Evolutionary conservation across 208 protist genomes (phyloP).

Genomic region (Trypanosoma melophagium): DNA sequence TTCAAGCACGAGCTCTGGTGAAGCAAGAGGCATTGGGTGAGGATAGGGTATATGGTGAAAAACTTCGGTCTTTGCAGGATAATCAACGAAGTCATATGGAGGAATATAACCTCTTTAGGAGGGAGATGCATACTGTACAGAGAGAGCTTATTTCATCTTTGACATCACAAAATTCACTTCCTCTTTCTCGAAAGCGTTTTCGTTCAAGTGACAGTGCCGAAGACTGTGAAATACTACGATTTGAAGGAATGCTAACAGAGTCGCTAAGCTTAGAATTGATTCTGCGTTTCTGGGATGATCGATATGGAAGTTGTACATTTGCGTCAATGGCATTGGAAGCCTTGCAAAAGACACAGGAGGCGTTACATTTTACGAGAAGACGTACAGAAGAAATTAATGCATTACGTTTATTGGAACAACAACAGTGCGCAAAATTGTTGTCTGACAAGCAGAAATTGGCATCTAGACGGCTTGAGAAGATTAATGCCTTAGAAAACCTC

Average conservation of each 20-base stretch:
- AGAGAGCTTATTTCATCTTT: background rate
- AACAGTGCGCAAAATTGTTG: conserved; percentile 29
- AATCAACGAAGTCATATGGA: conserved; percentile 5
- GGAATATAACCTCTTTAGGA: conserved; percentile 10
- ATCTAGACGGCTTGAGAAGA: conserved; percentile 29
- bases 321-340: background rate
- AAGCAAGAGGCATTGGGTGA: conserved; percentile 8
- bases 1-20: conserved; percentile 19
- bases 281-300: background rate
- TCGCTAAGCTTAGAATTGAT: conserved; percentile 23
- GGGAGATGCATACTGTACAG: conserved; percentile 9
- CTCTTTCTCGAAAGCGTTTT: background rate
- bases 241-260: conserved; percentile 44
- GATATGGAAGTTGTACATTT: background rate
- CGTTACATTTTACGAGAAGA: conserved; percentile 14
- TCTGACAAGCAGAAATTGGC: conserved; percentile 26
- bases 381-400: conserved; percentile 34
- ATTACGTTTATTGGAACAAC: conserved; percentile 39
- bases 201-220: conserved; percentile 10
- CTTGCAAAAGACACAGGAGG: conserved; percentile 28
- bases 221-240: conserved; percentile 31
- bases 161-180: background rate
- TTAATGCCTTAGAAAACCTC: conserved; percentile 38
- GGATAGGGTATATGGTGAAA: background rate
- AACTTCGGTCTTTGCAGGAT: conserved; percentile 1